Percentiles rank a stretch among this genome's conserved stretches.
Conservation (phyloP, 2,329 filamentous ascomycete species). For the Aspergillus persii region DNA sequence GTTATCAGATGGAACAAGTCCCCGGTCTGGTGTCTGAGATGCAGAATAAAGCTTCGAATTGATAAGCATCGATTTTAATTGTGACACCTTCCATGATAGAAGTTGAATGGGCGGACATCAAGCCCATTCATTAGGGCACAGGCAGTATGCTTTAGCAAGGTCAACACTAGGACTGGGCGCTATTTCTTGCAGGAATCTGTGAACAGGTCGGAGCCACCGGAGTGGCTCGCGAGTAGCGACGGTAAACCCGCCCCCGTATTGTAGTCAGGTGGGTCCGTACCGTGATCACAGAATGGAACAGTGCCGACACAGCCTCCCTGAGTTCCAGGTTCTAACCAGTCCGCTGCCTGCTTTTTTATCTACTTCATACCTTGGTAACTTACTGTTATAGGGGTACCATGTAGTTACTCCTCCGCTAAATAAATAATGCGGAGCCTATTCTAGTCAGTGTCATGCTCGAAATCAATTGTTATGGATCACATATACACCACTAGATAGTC, state of each 20-base stretch:
- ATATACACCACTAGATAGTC: no score
- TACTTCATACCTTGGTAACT: no score
- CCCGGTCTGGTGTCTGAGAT: conserved; percentile 38
- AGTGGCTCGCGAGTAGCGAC: background rate
- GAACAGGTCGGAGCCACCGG: background rate
- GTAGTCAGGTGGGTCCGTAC: no score
- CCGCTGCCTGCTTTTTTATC: no score
- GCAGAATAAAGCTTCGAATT: conserved; percentile 43
- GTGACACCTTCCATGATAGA: conserved; percentile 19
- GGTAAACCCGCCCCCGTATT: background rate
- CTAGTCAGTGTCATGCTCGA: no score
- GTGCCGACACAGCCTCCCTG: no score
- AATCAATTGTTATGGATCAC: no score
- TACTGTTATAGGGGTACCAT: no score
- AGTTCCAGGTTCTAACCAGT: no score
- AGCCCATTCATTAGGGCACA: background rate
- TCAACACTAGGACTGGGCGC: background rate
- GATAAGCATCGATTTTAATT: conserved; percentile 39
- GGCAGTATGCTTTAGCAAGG: background rate
- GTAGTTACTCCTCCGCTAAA: no score
- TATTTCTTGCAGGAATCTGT: background rate
- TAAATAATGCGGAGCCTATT: no score
- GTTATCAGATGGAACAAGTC: conserved; percentile 17
- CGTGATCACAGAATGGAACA: no score
- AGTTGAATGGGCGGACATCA: background rate